Base-by-base conservation (phyloP, 2,329 filamentous ascomycete genomes). In the Aspergillus niger region DNA sequence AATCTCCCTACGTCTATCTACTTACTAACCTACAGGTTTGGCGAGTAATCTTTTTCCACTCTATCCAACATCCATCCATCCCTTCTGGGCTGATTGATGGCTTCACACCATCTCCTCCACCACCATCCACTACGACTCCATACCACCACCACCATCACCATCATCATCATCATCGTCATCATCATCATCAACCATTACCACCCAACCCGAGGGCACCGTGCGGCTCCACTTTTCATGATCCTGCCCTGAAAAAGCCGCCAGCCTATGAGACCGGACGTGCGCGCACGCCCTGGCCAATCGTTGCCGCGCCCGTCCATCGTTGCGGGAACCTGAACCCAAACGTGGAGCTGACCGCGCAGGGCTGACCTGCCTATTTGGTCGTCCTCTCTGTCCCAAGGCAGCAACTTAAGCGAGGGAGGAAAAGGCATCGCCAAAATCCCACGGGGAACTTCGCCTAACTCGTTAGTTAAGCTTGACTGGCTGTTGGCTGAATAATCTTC, bases 341-440 rank as follows among this genome's bases (percentile, higher is more conserved):
- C 59, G 43, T 55, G 59, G 44, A 58, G 39, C 38, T 32, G n/a
- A 36, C 32, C 26, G 47, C 24, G 38, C 56, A 55, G 47, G 57
- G 52, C 32, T 39, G 57, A 62, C 52, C 43, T 62, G 49, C 60
- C 47, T 17, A 15, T 56, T 55, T 51, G 10, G 22, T 26, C 3
- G 2, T 11, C 32, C 32, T 8, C 17, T 52, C 15, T 17, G 11
- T 11, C 41, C 43, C 38, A 47, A 50, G 30, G 20, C 28, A 53
- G 57, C 48, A 62, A 62, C 47, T 57, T 36, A 48, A 50, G 52
- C 56, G 60, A 56, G 51, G 30, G 28, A 50, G 10, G 32, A 11
- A 36, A 36, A 36, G 11, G 11, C 32, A 36, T 15, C 20, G 55
- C 54, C 28, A 39, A 32, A 38, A 49, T 57, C 58, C 58, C 56